Percentiles rank a stretch among this genome's conserved stretches.
Evolutionary conservation across 192 early-diverging fungal species (phyloP).

Genomic region (Entomortierella lignicola): DNA sequence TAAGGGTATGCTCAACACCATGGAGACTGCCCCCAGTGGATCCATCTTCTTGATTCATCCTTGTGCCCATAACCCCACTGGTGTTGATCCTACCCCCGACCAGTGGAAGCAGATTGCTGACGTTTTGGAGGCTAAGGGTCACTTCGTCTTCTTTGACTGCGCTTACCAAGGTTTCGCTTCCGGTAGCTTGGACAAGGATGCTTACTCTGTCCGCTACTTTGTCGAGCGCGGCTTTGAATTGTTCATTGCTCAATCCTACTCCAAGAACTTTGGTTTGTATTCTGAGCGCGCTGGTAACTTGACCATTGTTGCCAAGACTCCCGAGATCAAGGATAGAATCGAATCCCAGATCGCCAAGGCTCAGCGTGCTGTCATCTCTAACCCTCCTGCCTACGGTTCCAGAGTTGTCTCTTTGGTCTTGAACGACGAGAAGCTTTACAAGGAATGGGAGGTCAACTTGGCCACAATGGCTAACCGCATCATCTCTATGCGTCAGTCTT

Average conservation of each 20-base stretch:
- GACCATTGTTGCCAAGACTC: constrained; percentile 73
- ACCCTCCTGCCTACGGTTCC: constrained; percentile 91
- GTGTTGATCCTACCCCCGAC: constrained; percentile 94
- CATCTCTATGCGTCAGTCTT: constrained; percentile 83
- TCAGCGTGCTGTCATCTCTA: constrained; percentile 89
- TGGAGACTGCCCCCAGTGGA: constrained; percentile 76
- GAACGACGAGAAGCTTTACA: constrained; percentile 81
- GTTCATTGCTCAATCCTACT: constrained; percentile 92
- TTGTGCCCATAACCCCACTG: constrained; percentile 99
- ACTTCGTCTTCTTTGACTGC: constrained; percentile 98
- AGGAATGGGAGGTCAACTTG: constrained; percentile 86
- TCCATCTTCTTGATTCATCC: constrained; percentile 94
- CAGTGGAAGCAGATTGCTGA: constrained; percentile 95
- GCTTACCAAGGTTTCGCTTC: constrained; percentile 99
- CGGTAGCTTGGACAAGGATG: constrained; percentile 91
- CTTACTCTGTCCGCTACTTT: constrained; percentile 94
- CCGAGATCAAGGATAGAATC: constrained; percentile 67
- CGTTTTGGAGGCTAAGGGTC: constrained; percentile 77
- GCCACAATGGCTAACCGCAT: constrained; percentile 91
- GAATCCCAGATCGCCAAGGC: constrained; percentile 87
- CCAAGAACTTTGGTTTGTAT: constrained; percentile 99
- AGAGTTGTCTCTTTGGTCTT: constrained; percentile 87
- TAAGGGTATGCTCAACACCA: constrained; percentile 75
- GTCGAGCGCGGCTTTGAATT: constrained; percentile 91
- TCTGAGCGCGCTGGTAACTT: constrained; percentile 90